These are phyloP conservation scores for Spergularia marina DNA, from an alignment of 148 eudicot genomes.

Conservation along the genomic window DNA sequence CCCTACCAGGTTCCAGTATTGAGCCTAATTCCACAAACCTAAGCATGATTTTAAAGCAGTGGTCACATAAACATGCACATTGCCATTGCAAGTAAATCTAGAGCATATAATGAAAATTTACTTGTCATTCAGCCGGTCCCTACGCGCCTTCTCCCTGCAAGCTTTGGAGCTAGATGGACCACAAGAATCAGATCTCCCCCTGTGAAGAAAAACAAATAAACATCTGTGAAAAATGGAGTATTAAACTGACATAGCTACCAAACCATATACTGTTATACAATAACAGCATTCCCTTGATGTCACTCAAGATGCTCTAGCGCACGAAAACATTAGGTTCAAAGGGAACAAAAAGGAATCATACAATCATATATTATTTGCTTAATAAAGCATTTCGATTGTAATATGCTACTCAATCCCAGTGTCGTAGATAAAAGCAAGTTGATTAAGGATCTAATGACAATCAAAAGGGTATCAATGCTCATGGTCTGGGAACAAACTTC, in stretches of 20 bases:
- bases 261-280: neutral
- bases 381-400: neutral
- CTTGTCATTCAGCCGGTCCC: slow-evolving; percentile 82
- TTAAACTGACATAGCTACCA: neutral
- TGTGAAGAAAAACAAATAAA: slow-evolving; percentile 24
- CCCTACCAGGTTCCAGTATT: slow-evolving; percentile 63
- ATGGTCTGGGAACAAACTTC: slow-evolving; percentile 1
- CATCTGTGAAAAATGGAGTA: neutral
- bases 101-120: slow-evolving; percentile 13
- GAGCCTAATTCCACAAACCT: slow-evolving; percentile 71
- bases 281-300: neutral
- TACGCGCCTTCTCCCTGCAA: slow-evolving; percentile 79
- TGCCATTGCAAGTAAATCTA: neutral
- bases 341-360: neutral
- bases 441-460: neutral
- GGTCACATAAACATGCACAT: neutral
- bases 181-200: slow-evolving; percentile 74
- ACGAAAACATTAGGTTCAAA: neutral
- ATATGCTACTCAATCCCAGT: neutral
- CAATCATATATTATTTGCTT: neutral
- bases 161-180: slow-evolving; percentile 74
- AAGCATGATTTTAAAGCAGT: slow-evolving; percentile 15
- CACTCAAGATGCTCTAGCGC: slow-evolving; percentile 5
- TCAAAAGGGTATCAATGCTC: slow-evolving; percentile 1
- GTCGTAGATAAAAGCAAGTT: neutral